Percentiles rank a stretch among this genome's conserved stretches.
Evolutionary conservation across 2,329 filamentous ascomycete genomes (phyloP).

Genomic region (Metarhizium sp.): DNA sequence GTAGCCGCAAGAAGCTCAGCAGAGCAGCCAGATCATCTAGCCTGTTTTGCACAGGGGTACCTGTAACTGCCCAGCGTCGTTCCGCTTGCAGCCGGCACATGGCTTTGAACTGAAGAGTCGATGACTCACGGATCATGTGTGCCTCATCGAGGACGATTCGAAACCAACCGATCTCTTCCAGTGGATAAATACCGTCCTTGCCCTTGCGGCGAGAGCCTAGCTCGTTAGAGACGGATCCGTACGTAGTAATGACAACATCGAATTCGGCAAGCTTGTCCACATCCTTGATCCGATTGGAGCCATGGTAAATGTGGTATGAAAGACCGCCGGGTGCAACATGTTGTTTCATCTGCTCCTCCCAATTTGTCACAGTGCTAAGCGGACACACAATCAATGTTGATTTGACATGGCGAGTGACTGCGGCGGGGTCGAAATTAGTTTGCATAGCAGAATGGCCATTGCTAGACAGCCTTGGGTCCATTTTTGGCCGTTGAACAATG

Average conservation of each 20-base stretch:
- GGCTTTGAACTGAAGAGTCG: conserved; percentile 73
- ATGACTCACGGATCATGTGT: conserved; percentile 83
- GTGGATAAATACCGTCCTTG: conserved; percentile 51
- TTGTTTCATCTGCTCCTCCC: conserved; percentile 83
- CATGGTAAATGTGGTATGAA: conserved; percentile 79
- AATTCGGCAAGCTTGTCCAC: conserved; percentile 58
- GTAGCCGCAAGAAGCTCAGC: conserved; percentile 74
- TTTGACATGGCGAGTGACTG: conserved; percentile 57
- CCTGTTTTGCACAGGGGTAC: conserved; percentile 89
- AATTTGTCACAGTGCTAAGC: conserved; percentile 85
- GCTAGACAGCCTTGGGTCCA: conserved; percentile 28
- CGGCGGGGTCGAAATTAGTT: conserved; percentile 37
- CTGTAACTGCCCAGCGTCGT: conserved; percentile 93
- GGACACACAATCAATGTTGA: conserved; percentile 83
- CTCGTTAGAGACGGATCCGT: conserved; percentile 79
- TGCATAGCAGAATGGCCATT: conserved; percentile 18
- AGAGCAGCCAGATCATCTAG: conserved; percentile 83
- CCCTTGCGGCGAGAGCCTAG: conserved; percentile 53
- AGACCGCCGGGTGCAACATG: conserved; percentile 61
- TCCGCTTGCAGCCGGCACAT: conserved; percentile 71
- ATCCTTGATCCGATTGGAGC: conserved; percentile 63
- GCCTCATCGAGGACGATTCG: conserved; percentile 91
- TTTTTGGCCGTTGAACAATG: conserved; percentile 39
- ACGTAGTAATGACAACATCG: conserved; percentile 87
- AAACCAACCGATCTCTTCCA: conserved; percentile 82